A percentile compares a stretch with the other conserved stretches of the same genome.
Conservation (phyloP, 495 filamentous ascomycete genomes). For the Aspergillus panamensis region DNA sequence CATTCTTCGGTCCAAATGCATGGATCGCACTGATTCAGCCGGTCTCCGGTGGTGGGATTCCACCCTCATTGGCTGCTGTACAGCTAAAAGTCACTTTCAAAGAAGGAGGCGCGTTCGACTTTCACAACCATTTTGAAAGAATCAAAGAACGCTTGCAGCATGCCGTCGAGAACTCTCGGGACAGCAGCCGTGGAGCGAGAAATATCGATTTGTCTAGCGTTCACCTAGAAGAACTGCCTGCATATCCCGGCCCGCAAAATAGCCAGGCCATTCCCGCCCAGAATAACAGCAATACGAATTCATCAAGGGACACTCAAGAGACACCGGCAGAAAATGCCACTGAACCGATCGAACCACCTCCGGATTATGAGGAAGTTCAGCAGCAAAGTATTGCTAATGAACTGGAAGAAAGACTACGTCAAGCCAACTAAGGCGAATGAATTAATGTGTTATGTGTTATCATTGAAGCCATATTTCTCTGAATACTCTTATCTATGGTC, state of each 20-base stretch:
- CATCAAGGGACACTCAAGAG: conserved; percentile 9
- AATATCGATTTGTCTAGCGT: conserved; percentile 56
- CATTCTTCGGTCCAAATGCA: conserved; percentile 94
- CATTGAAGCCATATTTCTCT: background rate
- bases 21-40: conserved; percentile 81
- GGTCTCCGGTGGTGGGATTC: conserved; percentile 80
- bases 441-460: conserved; percentile 1
- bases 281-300: conserved; percentile 9
- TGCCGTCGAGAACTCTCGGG: conserved; percentile 65
- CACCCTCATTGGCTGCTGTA: conserved; percentile 64
- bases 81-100: conserved; percentile 85
- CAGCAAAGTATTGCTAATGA: conserved; percentile 66
- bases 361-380: conserved; percentile 91
- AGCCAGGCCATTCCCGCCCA: background rate
- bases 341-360: conserved; percentile 75
- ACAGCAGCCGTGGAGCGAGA: conserved; percentile 42
- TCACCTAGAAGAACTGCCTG: conserved; percentile 78
- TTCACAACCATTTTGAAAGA: conserved; percentile 75
- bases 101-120: conserved; percentile 93
- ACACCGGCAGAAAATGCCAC: conserved; percentile 23
- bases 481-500: background rate
- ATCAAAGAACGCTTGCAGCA: conserved; percentile 81
- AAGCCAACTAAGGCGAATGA: conserved; percentile 25
- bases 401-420: conserved; percentile 48
- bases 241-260: conserved; percentile 55